A percentile compares a stretch with the other conserved stretches of the same genome.
These are phyloP conservation scores for Botrytis paeoniae DNA, from an alignment of 2,329 filamentous ascomycete species.

Conservation along the genomic window DNA sequence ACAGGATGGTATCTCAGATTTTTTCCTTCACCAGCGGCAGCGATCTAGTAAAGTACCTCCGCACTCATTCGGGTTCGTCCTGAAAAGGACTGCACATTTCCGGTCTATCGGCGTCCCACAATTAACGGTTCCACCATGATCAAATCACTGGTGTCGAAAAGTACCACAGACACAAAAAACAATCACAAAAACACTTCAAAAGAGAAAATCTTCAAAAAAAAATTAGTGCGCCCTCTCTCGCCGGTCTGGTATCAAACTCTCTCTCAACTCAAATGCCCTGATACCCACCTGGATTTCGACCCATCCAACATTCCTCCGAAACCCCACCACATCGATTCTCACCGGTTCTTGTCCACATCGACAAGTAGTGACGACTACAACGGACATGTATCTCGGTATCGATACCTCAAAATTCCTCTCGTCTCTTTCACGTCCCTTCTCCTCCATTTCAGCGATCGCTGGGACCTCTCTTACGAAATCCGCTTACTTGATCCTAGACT, in stretches of 20 bases:
- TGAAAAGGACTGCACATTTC: not conserved
- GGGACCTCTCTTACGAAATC: not conserved
- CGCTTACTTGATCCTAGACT: not conserved
- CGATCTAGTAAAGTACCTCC: not conserved
- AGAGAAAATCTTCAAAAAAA: not conserved
- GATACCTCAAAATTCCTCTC: not conserved
- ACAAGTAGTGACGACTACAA: conserved; percentile 14
- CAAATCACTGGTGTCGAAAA: not conserved
- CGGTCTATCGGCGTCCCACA: not conserved
- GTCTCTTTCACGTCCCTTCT: not conserved
- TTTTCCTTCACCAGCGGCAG: not conserved
- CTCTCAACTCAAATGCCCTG: not conserved
- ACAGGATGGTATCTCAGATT: not conserved
- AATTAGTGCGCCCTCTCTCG: not conserved
- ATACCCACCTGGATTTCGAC: not conserved
- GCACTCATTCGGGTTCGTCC: not conserved
- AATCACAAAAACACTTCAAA: not conserved
- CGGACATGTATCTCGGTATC: not conserved
- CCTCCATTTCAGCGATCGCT: not conserved
- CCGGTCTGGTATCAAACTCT: not conserved
- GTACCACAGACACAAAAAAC: not conserved
- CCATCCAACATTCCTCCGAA: too few relatives aligned
- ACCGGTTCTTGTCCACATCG: not conserved
- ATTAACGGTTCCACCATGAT: not conserved
- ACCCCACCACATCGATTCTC: not conserved